phyloP scores from a whole-genome alignment of 768 basidiomycete genomes.

The Tulasnella sp. region DNA sequence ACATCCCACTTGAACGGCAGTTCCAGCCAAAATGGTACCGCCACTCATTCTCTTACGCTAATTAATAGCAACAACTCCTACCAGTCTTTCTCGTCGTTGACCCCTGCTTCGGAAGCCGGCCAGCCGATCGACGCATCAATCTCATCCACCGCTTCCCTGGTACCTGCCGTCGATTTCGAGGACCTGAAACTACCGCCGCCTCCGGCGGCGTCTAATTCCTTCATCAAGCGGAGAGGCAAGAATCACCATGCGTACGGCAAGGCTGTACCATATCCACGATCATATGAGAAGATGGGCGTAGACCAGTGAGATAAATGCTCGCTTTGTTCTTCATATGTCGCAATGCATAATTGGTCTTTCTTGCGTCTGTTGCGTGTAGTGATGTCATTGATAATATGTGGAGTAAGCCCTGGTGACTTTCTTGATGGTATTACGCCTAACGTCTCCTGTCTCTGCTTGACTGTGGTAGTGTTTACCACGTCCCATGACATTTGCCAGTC shows the following conservation, averaged over 20 bases:
- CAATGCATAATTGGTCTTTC: neutral
- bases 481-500: neutral
- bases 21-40: neutral
- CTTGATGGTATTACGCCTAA: neutral
- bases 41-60: slow-evolving; percentile 7
- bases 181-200: neutral
- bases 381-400: slow-evolving; percentile 9
- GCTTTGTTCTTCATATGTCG: neutral
- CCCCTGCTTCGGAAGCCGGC: slow-evolving; percentile 30
- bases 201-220: neutral
- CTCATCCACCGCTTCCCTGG: neutral
- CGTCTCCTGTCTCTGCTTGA: neutral
- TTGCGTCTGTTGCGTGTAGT: neutral
- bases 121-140: slow-evolving; percentile 21
- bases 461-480: neutral
- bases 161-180: neutral
- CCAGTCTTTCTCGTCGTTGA: slow-evolving; percentile 24
- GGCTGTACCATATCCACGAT: slow-evolving; percentile 8
- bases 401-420: neutral
- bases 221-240: slow-evolving; percentile 11
- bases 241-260: slow-evolving; percentile 13
- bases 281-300: slow-evolving; percentile 5
- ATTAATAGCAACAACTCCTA: neutral
- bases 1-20: neutral
- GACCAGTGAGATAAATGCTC: slow-evolving; percentile 9